A percentile compares a stretch with the other conserved stretches of the same genome.
These are phyloP conservation scores for Cryptococcus sp. DNA, from an alignment of 1,284 basidiomycete species.

Conservation along the genomic window DNA sequence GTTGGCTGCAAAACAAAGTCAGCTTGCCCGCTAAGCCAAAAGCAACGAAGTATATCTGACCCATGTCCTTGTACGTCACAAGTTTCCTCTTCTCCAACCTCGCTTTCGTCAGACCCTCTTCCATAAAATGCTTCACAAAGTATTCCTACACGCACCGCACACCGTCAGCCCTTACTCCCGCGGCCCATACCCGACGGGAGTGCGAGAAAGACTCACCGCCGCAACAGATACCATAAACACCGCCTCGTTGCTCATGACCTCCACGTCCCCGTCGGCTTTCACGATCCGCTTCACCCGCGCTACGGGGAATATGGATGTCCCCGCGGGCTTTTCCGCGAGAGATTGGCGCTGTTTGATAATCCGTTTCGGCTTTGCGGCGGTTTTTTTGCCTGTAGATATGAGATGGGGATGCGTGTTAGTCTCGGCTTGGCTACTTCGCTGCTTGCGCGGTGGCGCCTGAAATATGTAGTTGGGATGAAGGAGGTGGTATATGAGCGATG, in stretches of 20 bases:
- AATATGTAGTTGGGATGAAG: neutral
- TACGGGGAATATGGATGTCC: slow-evolving; percentile 49
- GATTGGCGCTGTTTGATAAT: slow-evolving; percentile 44
- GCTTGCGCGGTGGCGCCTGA: no score
- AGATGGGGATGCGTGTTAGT: neutral
- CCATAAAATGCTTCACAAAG: slow-evolving; percentile 51
- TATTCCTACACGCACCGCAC: slow-evolving; percentile 39
- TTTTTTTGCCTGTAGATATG: neutral
- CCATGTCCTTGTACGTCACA: slow-evolving; percentile 50
- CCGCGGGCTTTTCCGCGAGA: slow-evolving; percentile 42
- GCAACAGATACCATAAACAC: slow-evolving; percentile 51
- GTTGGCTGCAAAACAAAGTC: slow-evolving; percentile 20
- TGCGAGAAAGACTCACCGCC: slow-evolving; percentile 37
- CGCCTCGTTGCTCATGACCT: slow-evolving; percentile 51
- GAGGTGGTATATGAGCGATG: neutral
- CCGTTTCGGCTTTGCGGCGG: slow-evolving; percentile 32
- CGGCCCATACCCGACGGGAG: neutral
- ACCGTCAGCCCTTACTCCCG: neutral
- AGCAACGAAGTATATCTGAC: slow-evolving; percentile 15
- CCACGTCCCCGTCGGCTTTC: slow-evolving; percentile 52
- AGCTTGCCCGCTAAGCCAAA: neutral
- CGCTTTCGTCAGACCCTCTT: slow-evolving; percentile 49
- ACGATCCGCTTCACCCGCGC: slow-evolving; percentile 51
- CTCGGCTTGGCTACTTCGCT: neutral
- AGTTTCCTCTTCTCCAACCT: slow-evolving; percentile 48